phyloP scores from a whole-genome alignment of 805 yeast species.

The Yamadazyma tumulicola region DNA sequence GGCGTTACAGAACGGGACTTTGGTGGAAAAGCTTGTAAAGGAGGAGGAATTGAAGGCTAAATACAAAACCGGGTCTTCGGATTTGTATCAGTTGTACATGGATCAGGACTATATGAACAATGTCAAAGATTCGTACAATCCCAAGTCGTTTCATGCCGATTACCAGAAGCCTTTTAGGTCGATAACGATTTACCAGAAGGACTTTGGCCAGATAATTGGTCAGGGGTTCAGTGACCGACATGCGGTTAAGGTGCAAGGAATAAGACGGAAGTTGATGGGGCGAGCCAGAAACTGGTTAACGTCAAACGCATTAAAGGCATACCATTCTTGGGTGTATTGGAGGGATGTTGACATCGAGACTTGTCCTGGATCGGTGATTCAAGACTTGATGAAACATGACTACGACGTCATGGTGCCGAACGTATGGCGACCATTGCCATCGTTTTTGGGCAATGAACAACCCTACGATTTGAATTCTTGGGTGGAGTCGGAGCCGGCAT shows the following conservation, averaged over 20 bases:
- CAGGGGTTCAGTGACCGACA: conserved; percentile 83
- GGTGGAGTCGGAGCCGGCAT: conserved; percentile 82
- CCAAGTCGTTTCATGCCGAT: conserved; percentile 52
- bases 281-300: conserved; percentile 84
- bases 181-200: conserved; percentile 75
- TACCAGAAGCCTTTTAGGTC: conserved; percentile 71
- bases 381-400: conserved; percentile 64
- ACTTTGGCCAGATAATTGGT: conserved; percentile 81
- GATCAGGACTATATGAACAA: conserved; percentile 54
- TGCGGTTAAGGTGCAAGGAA: conserved; percentile 82
- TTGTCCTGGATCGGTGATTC: conserved; percentile 74
- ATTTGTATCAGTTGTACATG: conserved; percentile 69
- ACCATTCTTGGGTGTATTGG: conserved; percentile 92
- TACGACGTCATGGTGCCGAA: conserved; percentile 80
- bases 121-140: conserved; percentile 57
- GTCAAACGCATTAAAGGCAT: conserved; percentile 69
- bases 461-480: conserved; percentile 96
- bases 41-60: conserved; percentile 31
- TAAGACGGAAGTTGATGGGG: conserved; percentile 80
- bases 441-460: conserved; percentile 84
- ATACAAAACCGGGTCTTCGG: conserved; percentile 48
- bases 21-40: conserved; percentile 45
- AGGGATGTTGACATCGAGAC: conserved; percentile 83
- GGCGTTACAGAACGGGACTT: conserved; percentile 68
- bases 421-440: conserved; percentile 97